Conservation (phyloP, 2,329 filamentous ascomycete genomes). For the Lizonia empirigonia region DNA sequence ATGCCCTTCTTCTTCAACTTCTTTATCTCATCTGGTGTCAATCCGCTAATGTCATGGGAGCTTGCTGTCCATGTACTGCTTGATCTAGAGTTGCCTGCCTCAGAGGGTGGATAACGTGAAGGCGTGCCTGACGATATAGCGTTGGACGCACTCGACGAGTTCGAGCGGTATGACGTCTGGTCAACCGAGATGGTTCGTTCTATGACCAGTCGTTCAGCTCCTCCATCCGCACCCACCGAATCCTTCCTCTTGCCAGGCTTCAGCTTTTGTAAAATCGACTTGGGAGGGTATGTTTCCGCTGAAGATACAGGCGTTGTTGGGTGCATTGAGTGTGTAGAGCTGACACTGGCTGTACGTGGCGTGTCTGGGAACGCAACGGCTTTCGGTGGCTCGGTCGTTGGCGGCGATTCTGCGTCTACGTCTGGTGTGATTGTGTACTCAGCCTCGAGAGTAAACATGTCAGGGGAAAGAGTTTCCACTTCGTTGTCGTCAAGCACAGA, state of each 20-base stretch:
- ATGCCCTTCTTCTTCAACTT: slow-evolving; percentile 56
- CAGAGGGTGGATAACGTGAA: slow-evolving; percentile 17
- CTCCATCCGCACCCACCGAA: slow-evolving; percentile 11
- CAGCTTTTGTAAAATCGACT: slow-evolving; percentile 31
- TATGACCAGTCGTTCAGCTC: slow-evolving; percentile 34
- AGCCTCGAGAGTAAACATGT: slow-evolving; percentile 19
- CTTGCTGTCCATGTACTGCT: slow-evolving; percentile 49
- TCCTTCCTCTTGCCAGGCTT: slow-evolving; percentile 19
- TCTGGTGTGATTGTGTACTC: slow-evolving; percentile 12
- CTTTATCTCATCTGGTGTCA: slow-evolving; percentile 51
- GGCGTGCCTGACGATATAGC: slow-evolving; percentile 30
- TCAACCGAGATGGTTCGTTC: slow-evolving; percentile 42
- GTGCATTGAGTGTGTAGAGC: slow-evolving; percentile 19
- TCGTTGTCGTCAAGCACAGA: slow-evolving; percentile 26
- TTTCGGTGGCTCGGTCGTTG: slow-evolving; percentile 2
- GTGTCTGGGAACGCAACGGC: slow-evolving; percentile 7
- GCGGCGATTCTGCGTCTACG: slow-evolving; percentile 1
- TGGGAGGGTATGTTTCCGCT: slow-evolving; percentile 22
- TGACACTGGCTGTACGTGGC: slow-evolving; percentile 13
- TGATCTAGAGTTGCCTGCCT: slow-evolving; percentile 23
- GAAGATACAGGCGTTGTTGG: slow-evolving; percentile 20
- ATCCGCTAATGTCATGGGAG: slow-evolving; percentile 45
- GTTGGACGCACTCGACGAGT: slow-evolving; percentile 29
- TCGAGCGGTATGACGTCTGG: slow-evolving; percentile 40
- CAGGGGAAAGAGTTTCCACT: slow-evolving; percentile 19